Percentiles rank a stretch among this genome's conserved stretches.
These are phyloP conservation scores for Podila minutissima DNA, from an alignment of 192 early-diverging fungal species.

Conservation along the genomic window DNA sequence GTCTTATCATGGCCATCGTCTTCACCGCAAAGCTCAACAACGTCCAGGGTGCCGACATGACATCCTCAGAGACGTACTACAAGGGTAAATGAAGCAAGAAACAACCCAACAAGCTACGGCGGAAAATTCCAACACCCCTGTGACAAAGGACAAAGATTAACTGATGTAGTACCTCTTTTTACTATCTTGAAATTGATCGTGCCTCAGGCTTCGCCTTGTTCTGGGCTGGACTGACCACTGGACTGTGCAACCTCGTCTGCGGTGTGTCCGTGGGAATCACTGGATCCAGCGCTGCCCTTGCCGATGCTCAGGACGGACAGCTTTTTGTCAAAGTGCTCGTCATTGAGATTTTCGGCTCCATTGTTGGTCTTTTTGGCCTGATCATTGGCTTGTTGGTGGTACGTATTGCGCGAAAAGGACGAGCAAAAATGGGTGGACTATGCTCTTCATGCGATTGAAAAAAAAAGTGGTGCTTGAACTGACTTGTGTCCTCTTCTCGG, in stretches of 20 bases:
- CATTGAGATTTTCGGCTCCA: constrained; percentile 96
- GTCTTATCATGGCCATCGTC: constrained; percentile 98
- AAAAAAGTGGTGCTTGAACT: not conserved
- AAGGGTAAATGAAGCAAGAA: constrained; percentile 65
- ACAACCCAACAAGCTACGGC: not conserved
- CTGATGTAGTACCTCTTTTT: not conserved
- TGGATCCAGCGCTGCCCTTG: constrained; percentile 93
- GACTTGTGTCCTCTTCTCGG: not conserved
- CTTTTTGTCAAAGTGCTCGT: constrained; percentile 98
- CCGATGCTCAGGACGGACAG: constrained; percentile 93
- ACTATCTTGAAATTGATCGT: not conserved
- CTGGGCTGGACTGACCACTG: constrained; percentile 97
- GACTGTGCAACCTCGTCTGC: constrained; percentile 92
- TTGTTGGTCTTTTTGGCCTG: constrained; percentile 96
- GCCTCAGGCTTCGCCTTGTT: constrained; percentile 86
- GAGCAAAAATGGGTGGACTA: not conserved
- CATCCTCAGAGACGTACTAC: constrained; percentile 73
- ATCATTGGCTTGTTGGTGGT: constrained; percentile 92
- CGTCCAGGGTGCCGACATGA: constrained; percentile 56
- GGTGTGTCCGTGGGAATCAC: constrained; percentile 94
- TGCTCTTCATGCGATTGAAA: not conserved
- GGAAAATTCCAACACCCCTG: not conserved
- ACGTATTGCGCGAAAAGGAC: constrained; percentile 10
- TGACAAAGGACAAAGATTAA: too few species aligned
- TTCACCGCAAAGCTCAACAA: constrained; percentile 87